Percentiles rank a stretch among this genome's conserved stretches.
Conservation (phyloP, 2,329 filamentous ascomycete species). For the Alternaria burnsii region DNA sequence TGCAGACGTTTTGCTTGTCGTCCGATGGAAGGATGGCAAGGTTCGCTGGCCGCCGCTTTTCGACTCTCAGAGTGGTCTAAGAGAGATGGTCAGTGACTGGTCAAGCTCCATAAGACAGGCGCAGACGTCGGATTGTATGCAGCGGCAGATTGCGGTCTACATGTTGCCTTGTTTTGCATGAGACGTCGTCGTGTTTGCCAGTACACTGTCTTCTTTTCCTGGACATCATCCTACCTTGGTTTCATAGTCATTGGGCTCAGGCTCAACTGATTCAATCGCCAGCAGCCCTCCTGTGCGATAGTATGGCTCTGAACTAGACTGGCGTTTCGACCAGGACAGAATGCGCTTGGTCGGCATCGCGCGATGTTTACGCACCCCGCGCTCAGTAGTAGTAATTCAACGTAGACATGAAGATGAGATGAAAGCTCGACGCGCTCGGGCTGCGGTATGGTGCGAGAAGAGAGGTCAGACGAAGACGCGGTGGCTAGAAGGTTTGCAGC, state of each 20-base stretch:
- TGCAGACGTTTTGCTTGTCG: constrained; percentile 28
- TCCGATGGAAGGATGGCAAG: constrained; percentile 42
- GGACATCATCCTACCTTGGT: constrained; percentile 43
- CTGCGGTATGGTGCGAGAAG: neutral
- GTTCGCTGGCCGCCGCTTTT: constrained; percentile 39
- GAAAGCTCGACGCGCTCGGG: constrained; percentile 1
- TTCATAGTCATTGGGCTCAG: constrained; percentile 20
- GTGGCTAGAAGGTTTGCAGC: constrained; percentile 2
- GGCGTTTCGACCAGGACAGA: constrained; percentile 56
- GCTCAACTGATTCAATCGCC: constrained; percentile 42
- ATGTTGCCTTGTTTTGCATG: constrained; percentile 36
- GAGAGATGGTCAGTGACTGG: constrained; percentile 44
- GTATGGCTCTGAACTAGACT: constrained; percentile 46
- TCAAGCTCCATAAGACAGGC: constrained; percentile 39
- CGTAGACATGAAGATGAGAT: constrained; percentile 15
- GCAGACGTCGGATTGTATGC: constrained; percentile 23
- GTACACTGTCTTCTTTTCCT: constrained; percentile 28
- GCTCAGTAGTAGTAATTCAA: constrained; percentile 5
- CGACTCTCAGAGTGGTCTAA: constrained; percentile 34
- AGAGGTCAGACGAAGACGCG: neutral
- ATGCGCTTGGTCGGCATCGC: constrained; percentile 54
- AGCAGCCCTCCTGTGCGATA: constrained; percentile 51
- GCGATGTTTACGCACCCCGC: constrained; percentile 6
- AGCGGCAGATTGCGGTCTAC: constrained; percentile 23
- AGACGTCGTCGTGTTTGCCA: constrained; percentile 47